Percentiles rank a stretch among this genome's conserved stretches.
Evolutionary conservation across 768 basidiomycete genomes (phyloP).

Genomic region (Lactifluus hygrophoroides): DNA sequence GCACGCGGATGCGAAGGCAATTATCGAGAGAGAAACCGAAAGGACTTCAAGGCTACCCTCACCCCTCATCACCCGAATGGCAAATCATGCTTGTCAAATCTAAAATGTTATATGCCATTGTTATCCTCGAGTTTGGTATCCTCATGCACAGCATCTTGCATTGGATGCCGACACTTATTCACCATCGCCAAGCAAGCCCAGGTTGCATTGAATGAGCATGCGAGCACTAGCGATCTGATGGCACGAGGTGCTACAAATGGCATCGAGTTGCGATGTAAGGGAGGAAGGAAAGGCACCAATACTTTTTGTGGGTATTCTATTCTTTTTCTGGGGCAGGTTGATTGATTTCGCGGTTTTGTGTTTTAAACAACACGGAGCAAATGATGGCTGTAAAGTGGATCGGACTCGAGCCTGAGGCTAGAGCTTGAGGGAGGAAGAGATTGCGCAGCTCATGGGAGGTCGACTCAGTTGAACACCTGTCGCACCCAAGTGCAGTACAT

Average conservation of each 20-base stretch:
- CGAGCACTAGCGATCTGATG: slow-evolving; percentile 60
- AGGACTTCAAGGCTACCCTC: too few species aligned
- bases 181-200: too few species aligned
- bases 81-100: too few species aligned
- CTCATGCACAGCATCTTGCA: too few species aligned
- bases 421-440: slow-evolving; percentile 90
- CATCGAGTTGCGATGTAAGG: slow-evolving; percentile 52
- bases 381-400: slow-evolving; percentile 99
- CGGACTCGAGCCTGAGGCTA: slow-evolving; percentile 68
- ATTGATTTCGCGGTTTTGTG: background rate
- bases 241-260: slow-evolving; percentile 64
- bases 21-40: too few species aligned
- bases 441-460: slow-evolving; percentile 90
- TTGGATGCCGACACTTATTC: too few species aligned
- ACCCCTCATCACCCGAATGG: too few species aligned
- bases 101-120: too few species aligned
- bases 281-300: slow-evolving; percentile 76
- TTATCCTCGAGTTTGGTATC: too few species aligned
- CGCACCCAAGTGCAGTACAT: slow-evolving; percentile 89
- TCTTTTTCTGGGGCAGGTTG: background rate
- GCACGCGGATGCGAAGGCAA: too few species aligned
- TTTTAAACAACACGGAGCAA: slow-evolving; percentile 93
- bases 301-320: slow-evolving; percentile 52
- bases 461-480: slow-evolving; percentile 80
- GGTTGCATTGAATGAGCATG: slow-evolving; percentile 37